These are phyloP conservation scores for Cucumis sativus DNA, from an alignment of 306 rosid genomes.

Conservation along the genomic window DNA sequence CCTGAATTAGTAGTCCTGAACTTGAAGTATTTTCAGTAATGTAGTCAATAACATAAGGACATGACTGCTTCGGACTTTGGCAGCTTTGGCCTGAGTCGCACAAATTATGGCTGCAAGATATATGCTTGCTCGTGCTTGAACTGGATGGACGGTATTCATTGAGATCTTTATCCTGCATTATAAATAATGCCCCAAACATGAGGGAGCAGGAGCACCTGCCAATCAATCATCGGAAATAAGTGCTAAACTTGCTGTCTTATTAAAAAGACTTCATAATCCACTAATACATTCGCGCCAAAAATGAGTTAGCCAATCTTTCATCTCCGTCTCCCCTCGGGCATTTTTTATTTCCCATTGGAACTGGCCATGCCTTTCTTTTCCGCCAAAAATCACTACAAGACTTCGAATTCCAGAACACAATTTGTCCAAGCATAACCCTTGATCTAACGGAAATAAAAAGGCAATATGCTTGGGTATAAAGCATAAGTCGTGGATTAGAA, in stretches of 20 bases:
- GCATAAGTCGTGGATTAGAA: neutral
- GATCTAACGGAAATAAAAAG: neutral
- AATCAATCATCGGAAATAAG: conserved; percentile 92
- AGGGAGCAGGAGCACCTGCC: conserved; percentile 99
- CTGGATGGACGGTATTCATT: conserved; percentile 71
- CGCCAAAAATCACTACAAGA: neutral
- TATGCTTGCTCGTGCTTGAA: conserved; percentile 66
- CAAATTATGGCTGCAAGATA: conserved; percentile 64
- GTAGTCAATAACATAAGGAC: conserved; percentile 56
- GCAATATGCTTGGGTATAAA: neutral
- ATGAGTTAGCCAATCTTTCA: neutral
- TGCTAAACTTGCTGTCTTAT: conserved; percentile 57
- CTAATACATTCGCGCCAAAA: conserved; percentile 13
- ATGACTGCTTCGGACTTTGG: conserved; percentile 54
- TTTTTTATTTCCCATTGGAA: neutral
- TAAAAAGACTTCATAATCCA: conserved; percentile 22
- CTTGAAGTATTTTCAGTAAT: conserved; percentile 69
- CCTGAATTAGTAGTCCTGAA: conserved; percentile 87
- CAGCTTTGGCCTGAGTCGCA: conserved; percentile 60
- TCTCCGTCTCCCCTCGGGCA: neutral
- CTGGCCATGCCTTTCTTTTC: neutral
- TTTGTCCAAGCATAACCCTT: neutral
- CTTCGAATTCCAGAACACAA: neutral
- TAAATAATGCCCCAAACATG: conserved; percentile 84
- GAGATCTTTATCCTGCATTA: conserved; percentile 98